Conservation (phyloP, 805 yeast species). For the Suhomyces faveliae region DNA sequence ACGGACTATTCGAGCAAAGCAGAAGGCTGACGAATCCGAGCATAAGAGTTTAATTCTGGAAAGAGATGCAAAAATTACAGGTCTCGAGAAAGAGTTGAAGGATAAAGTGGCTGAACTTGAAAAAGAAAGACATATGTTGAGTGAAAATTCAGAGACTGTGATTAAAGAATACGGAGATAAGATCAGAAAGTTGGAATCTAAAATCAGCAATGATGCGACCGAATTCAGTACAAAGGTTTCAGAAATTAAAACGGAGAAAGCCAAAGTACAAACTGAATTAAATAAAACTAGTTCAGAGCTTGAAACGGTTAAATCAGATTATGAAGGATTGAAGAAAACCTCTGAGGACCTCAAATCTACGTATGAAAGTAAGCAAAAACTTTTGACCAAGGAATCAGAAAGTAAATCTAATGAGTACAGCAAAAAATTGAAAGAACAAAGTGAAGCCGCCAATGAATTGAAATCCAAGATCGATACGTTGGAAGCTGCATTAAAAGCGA, state of each 20-base stretch:
- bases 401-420: not conserved
- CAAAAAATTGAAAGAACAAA: not conserved
- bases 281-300: slow-evolving; percentile 12
- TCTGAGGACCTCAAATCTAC: not conserved
- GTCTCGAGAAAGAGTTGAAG: slow-evolving; percentile 33
- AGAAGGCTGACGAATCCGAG: slow-evolving; percentile 18
- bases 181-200: slow-evolving; percentile 42
- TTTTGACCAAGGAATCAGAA: not conserved
- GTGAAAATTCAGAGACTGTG: slow-evolving; percentile 49
- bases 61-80: slow-evolving; percentile 26
- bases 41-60: slow-evolving; percentile 16
- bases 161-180: slow-evolving; percentile 49
- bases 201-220: slow-evolving; percentile 14
- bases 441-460: not conserved
- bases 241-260: slow-evolving; percentile 8
- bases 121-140: slow-evolving; percentile 46
- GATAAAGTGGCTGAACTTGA: slow-evolving; percentile 46
- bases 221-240: slow-evolving; percentile 11
- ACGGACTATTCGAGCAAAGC: slow-evolving; percentile 14
- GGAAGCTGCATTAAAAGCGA: not conserved
- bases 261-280: slow-evolving; percentile 6
- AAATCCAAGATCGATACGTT: not conserved
- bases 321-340: not conserved
- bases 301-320: not conserved
- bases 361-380: slow-evolving; percentile 2